Base-by-base conservation (phyloP, 768 basidiomycete genomes). In the Cystobasidium ongulense region DNA sequence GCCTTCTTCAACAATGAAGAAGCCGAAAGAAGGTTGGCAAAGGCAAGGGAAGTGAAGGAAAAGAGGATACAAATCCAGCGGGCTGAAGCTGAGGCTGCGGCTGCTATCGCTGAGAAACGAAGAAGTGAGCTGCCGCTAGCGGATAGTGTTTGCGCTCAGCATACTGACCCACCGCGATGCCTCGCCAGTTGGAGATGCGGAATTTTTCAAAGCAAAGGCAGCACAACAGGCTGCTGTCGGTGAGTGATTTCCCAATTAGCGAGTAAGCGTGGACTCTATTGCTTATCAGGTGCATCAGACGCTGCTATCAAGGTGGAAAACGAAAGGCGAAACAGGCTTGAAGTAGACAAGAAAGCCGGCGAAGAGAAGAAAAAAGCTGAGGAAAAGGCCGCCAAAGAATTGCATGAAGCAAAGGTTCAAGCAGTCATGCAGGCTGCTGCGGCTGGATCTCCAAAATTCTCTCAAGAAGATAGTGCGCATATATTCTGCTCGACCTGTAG, bases 351-450 rank as follows among this genome's bases (percentile, higher is more conserved):
- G 23, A 46, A 64, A 64, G 63, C 63, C 17, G 63, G 31, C 21
- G 27, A 46, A n/a, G 25, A 31, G 33, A 64, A 64, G 25, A 36
- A 25, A 17, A 39, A 31, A 13, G 66, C 39, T 18, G 46, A 68
- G 4, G 46, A 10, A n/a, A 53, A 46, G 53, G 66, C 38, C 2
- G 46, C n/a, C 27, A 50, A 35, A 31, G 66, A 33, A 21, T 27
- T 27, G 57, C 25, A 59, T 27, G 33, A 59, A 15, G 57, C 57
- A 29, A 7, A 68, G 33, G 38, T 36, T 35, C 23, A 68, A 21
- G 66, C 66, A 54, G 66, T 41, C 5, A 35, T 53, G 31, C 46
- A 46, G 15, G 66, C 66, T 29, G 66, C 38, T 13, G 46, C 41
- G 10, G 43, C 46, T 35, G 46, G 15, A 50, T 8, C 46, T 11